A percentile compares a stretch with the other conserved stretches of the same genome.
phyloP scores from a whole-genome alignment of 2,329 filamentous ascomycete genomes.

The Fonsecaea monophora region DNA sequence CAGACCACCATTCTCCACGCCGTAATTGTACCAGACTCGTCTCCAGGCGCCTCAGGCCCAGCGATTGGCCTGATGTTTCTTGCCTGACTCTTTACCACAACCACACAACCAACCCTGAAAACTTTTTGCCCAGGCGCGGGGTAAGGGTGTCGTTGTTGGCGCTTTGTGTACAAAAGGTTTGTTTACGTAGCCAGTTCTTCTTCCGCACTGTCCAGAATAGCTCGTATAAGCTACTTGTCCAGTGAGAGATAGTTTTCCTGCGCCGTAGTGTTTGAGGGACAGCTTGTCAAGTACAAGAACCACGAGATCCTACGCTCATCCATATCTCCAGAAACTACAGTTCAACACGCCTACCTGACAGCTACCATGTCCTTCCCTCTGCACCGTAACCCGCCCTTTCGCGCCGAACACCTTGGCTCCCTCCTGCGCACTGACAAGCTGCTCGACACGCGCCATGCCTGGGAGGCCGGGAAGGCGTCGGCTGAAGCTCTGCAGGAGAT shows the following conservation, averaged over 20 bases:
- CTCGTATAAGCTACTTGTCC: no score
- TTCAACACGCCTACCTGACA: not conserved
- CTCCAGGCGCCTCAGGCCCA: not conserved
- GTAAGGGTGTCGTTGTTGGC: not conserved
- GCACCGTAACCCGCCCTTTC: conserved; percentile 62
- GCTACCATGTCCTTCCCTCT: conserved; percentile 19
- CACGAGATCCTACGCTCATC: not conserved
- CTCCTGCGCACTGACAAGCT: conserved; percentile 70
- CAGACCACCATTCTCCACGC: not conserved
- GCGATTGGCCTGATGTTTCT: not conserved
- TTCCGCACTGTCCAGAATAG: no score
- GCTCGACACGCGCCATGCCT: conserved; percentile 64
- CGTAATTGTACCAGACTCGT: not conserved
- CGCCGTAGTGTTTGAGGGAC: no score
- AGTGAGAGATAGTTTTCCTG: no score
- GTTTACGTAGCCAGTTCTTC: no score
- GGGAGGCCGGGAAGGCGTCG: conserved; percentile 62
- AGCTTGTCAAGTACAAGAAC: not conserved
- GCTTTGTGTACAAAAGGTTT: no score
- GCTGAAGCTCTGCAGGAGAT: conserved; percentile 64
- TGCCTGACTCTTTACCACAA: not conserved
- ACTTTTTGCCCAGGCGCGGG: not conserved
- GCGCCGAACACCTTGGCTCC: conserved; percentile 75
- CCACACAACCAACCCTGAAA: not conserved
- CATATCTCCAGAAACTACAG: not conserved